Base-by-base conservation (phyloP, 2,329 filamentous ascomycete genomes). In the Diaporthe vaccinii region DNA sequence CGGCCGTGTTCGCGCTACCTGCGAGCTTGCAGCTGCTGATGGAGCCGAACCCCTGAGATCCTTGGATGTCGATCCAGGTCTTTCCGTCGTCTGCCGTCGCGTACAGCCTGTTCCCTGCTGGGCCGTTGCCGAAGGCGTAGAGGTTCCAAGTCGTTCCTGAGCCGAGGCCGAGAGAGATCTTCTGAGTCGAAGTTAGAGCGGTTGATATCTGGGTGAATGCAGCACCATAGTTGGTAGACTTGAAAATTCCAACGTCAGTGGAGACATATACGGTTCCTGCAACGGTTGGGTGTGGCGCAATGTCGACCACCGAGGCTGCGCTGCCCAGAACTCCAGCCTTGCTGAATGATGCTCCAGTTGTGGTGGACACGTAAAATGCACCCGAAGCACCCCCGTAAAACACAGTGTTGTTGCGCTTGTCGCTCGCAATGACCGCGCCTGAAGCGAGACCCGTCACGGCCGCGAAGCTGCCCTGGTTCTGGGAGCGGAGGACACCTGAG, bases 211-310 rank as follows among this genome's bases (percentile, higher is more conserved):
- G 80, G 0, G 84, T 83, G 77, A 91, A 91, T 1, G 84, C 85
- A 5, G 81, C 79, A 7, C 89, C 90, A 49, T 83, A 89, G 80
- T 91, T 81, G 8, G 85, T 87, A 14, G 87, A 89, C 78, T 86
- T 86, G 82, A 89, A 91, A 65, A 92, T 81, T 8, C 90, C 90
- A 0, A 79, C 82, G 72, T 90, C 84, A 0, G 89, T 91, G 1
- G 89, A 90, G 2, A 89, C 89, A 81, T 87, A 90, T 65, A 94
- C 86, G 65, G 91, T 89, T 17, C 93, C 92, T 0, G 90, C 89
- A 15, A 85, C 84, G 8, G 87, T 85, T 0, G 91, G 91, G 76
- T 92, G 86, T 0, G 85, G 86, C 22, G 88, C 89, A 14, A 93
- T 86, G 46, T 88, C 86, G 53, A 91, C 91, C 74, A 93, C 83